Evolutionary conservation across 2,329 filamentous ascomycete species (phyloP).

Genomic region (Chaetomium sp.): DNA sequence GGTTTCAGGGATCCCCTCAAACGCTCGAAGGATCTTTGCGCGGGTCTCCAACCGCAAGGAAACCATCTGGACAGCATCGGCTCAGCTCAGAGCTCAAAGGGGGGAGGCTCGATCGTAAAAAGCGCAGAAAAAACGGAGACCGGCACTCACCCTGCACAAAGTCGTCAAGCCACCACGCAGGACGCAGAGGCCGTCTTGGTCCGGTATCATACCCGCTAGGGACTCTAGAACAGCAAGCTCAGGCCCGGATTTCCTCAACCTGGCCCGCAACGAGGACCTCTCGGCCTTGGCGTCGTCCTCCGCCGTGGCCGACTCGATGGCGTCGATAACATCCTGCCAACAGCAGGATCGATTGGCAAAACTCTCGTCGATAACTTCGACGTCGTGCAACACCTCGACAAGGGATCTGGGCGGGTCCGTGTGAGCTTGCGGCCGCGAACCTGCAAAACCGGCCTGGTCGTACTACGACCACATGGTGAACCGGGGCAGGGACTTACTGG

Average conservation of each 20-base stretch:
- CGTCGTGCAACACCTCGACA: constrained; percentile 2
- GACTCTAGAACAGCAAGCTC: constrained; percentile 9
- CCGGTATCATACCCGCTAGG: constrained; percentile 5
- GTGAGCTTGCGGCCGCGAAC: background rate
- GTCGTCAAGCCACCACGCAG: constrained; percentile 4
- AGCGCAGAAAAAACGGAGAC: background rate
- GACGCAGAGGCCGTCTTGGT: constrained; percentile 12
- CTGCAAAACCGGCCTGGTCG: background rate
- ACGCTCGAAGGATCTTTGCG: constrained; percentile 9
- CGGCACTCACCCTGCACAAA: constrained; percentile 8
- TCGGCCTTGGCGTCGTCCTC: constrained; percentile 9
- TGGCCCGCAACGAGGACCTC: background rate
- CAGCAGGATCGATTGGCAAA: background rate
- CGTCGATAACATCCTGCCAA: constrained; percentile 15
- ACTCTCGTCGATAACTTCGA: background rate
- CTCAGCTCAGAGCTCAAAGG: background rate
- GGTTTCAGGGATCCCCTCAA: constrained; percentile 7
- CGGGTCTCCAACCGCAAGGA: constrained; percentile 7
- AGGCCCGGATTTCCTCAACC: constrained; percentile 10
- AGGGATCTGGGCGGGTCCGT: background rate
- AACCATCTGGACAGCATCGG: constrained; percentile 1
- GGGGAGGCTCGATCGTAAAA: background rate
- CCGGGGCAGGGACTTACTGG: background rate
- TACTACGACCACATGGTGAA: background rate
- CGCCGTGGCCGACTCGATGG: constrained; percentile 7